These are phyloP conservation scores for Phaeosphaeria sp. DNA, from an alignment of 2,329 filamentous ascomycete genomes.

Conservation along the genomic window DNA sequence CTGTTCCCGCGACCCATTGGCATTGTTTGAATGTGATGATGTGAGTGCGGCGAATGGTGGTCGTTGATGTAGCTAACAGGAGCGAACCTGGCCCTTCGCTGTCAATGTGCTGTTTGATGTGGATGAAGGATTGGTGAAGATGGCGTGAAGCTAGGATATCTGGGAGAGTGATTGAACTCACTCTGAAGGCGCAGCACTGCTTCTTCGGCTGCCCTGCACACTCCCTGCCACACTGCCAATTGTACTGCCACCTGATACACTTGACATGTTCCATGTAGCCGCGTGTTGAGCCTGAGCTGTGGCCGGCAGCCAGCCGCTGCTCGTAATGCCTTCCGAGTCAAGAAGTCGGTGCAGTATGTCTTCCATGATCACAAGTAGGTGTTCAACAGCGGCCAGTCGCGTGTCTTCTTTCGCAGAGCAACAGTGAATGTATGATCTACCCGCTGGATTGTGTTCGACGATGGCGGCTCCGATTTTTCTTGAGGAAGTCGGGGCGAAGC, in stretches of 20 bases:
- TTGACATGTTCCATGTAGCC: constrained; percentile 18
- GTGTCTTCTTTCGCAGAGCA: constrained; percentile 40
- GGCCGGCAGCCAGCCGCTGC: constrained; percentile 44
- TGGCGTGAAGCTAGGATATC: not conserved
- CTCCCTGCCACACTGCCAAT: constrained; percentile 16
- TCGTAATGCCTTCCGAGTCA: constrained; percentile 41
- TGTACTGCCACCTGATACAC: constrained; percentile 17
- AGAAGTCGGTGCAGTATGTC: constrained; percentile 41
- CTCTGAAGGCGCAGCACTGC: constrained; percentile 37
- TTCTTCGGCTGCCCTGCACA: constrained; percentile 25
- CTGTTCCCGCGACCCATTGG: constrained; percentile 29
- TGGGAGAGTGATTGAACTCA: constrained; percentile 15
- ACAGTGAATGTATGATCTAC: constrained; percentile 45
- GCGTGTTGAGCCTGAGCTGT: constrained; percentile 44
- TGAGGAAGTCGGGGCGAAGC: constrained; percentile 41
- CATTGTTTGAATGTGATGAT: constrained; percentile 26
- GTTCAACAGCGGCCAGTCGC: constrained; percentile 39
- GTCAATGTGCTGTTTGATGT: not conserved
- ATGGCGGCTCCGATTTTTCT: constrained; percentile 44
- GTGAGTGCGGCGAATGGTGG: constrained; percentile 26
- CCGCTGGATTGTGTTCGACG: constrained; percentile 45
- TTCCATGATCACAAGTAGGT: constrained; percentile 46
- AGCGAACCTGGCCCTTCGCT: not conserved
- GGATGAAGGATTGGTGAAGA: not conserved
- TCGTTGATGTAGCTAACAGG: constrained; percentile 19